A percentile compares a stretch with the other conserved stretches of the same genome.
Evolutionary conservation across 495 filamentous ascomycete species (phyloP).

Genomic region (Aspergillus bertholletiae): DNA sequence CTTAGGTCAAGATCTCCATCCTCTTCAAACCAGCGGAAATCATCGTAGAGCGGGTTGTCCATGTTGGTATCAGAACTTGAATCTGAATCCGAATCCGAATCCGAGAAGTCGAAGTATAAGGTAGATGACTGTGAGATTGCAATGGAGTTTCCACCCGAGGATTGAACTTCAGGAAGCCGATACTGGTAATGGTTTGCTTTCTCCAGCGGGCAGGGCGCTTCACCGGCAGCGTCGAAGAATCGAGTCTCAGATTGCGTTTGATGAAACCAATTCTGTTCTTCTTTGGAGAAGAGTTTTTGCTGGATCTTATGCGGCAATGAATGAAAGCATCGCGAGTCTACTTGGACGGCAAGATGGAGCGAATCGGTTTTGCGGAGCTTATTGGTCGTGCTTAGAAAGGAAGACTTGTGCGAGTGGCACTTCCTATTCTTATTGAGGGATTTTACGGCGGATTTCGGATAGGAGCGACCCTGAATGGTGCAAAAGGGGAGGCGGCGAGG

Average conservation of each 20-base stretch:
- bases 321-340: conserved; percentile 70
- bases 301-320: conserved; percentile 68
- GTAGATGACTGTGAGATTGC: conserved; percentile 20
- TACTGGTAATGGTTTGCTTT: conserved; percentile 1
- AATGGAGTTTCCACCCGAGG: conserved; percentile 11
- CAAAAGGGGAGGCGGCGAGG: conserved; percentile 6
- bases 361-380: conserved; percentile 37
- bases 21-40: conserved; percentile 77
- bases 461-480: conserved; percentile 12
- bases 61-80: conserved; percentile 36
- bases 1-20: conserved; percentile 71
- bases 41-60: conserved; percentile 58
- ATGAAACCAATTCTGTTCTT: conserved; percentile 63
- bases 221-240: conserved; percentile 69
- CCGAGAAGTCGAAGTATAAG: conserved; percentile 30
- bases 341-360: conserved; percentile 40
- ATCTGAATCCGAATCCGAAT: too few relatives aligned
- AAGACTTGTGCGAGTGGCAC: conserved; percentile 16
- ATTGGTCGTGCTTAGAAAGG: conserved; percentile 9
- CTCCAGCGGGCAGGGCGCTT: conserved; percentile 48
- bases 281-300: conserved; percentile 64
- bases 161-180: conserved; percentile 22
- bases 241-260: conserved; percentile 54
- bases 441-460: conserved; percentile 9
- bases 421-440: conserved; percentile 9